Conservation (phyloP, 768 basidiomycete species). For the Hydnum rufescens region DNA sequence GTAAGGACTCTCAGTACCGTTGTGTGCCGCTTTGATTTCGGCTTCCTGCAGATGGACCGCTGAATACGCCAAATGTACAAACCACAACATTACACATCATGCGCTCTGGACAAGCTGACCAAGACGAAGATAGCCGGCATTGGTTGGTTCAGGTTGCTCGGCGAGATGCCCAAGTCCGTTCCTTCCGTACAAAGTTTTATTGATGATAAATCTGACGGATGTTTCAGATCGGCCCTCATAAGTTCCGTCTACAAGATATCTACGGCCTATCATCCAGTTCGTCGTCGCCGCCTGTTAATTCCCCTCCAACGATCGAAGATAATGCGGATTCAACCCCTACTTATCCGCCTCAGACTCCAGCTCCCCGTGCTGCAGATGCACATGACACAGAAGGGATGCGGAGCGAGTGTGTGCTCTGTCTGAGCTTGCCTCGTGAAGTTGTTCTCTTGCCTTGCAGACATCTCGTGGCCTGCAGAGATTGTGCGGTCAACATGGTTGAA, state of each 20-base stretch:
- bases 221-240: slow-evolving; percentile 66
- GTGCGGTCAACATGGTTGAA: slow-evolving; percentile 92
- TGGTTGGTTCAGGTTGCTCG: slow-evolving; percentile 91
- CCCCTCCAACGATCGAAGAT: slow-evolving; percentile 20
- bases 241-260: slow-evolving; percentile 90
- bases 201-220: background rate
- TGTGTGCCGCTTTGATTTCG: background rate
- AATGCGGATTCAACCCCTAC: slow-evolving; percentile 13
- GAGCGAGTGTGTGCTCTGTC: slow-evolving; percentile 54
- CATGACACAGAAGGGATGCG: slow-evolving; percentile 24
- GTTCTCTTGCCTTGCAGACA: slow-evolving; percentile 86
- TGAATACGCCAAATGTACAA: slow-evolving; percentile 64
- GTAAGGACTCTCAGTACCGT: background rate
- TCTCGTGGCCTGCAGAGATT: slow-evolving; percentile 87
- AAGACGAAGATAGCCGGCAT: slow-evolving; percentile 22
- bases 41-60: slow-evolving; percentile 15
- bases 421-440: slow-evolving; percentile 75
- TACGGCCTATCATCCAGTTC: slow-evolving; percentile 41
- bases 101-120: slow-evolving; percentile 31
- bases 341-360: slow-evolving; percentile 24
- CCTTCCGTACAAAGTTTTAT: background rate
- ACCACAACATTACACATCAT: slow-evolving; percentile 75
- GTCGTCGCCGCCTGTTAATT: slow-evolving; percentile 21
- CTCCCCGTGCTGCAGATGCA: slow-evolving; percentile 12
- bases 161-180: slow-evolving; percentile 48